A percentile compares a stretch with the other conserved stretches of the same genome.
Conservation (phyloP, 495 filamentous ascomycete genomes). For the Podospora comata region DNA sequence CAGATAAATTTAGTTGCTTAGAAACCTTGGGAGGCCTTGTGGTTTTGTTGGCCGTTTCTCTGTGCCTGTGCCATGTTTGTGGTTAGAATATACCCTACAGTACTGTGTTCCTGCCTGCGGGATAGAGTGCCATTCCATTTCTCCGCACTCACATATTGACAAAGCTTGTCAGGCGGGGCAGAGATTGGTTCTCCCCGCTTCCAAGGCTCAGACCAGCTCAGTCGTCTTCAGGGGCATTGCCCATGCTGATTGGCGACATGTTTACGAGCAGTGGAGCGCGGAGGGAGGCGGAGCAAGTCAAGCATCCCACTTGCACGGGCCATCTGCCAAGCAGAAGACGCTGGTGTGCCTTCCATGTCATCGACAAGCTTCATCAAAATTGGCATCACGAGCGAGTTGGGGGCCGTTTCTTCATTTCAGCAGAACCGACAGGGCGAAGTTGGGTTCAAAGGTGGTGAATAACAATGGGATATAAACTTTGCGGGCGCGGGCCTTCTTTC, state of each 20-base stretch:
- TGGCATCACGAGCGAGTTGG: background rate
- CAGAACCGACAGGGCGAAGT: background rate
- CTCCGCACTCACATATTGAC: background rate
- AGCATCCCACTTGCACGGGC: background rate
- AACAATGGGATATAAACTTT: background rate
- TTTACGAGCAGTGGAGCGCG: background rate
- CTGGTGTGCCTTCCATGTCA: background rate
- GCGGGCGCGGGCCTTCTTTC: background rate
- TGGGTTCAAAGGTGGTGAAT: background rate
- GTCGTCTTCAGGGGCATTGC: background rate
- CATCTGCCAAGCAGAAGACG: background rate
- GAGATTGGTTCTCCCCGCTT: background rate
- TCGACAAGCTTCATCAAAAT: background rate
- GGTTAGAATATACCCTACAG: background rate
- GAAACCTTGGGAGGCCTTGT: background rate
- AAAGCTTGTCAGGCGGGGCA: background rate
- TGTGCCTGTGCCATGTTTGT: background rate
- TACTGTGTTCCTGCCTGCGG: background rate
- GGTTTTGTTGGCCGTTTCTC: background rate
- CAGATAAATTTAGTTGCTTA: background rate
- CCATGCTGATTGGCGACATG: background rate
- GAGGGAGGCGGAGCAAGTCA: background rate
- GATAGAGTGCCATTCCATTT: background rate
- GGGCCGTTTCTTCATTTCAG: background rate
- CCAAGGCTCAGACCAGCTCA: background rate